Percentiles rank a stretch among this genome's conserved stretches.
Conservation (phyloP, 2,329 filamentous ascomycete genomes). For the Teratosphaeria epicoccoides region DNA sequence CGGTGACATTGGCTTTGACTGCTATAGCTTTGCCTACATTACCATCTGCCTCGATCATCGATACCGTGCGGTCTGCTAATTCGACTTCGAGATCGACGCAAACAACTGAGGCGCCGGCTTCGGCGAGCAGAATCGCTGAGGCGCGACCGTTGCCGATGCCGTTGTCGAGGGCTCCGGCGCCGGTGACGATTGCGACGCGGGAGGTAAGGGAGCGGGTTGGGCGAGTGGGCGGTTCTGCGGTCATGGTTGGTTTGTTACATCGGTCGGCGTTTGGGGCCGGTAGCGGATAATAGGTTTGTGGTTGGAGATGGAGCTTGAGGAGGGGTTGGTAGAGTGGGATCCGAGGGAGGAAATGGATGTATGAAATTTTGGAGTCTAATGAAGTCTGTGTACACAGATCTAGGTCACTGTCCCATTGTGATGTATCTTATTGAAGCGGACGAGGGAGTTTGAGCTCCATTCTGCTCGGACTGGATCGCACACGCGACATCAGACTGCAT, state of each 20-base stretch:
- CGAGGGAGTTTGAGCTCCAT: too few relatives aligned
- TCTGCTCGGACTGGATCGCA: too few relatives aligned
- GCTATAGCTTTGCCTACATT: constrained; percentile 33
- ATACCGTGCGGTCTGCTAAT: constrained; percentile 43
- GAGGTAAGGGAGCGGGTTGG: constrained; percentile 32
- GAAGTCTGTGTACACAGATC: neutral
- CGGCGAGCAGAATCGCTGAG: constrained; percentile 48
- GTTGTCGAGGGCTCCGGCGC: constrained; percentile 46
- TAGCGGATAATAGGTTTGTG: neutral
- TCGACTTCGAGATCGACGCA: constrained; percentile 45
- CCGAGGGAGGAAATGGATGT: neutral
- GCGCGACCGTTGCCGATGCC: constrained; percentile 52
- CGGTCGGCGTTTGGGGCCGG: neutral
- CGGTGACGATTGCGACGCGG: constrained; percentile 47
- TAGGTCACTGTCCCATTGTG: neutral
- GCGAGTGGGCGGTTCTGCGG: constrained; percentile 13
- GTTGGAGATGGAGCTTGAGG: neutral
- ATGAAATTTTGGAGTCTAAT: too few relatives aligned
- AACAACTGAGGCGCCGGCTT: constrained; percentile 48
- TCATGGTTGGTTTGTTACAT: constrained; percentile 13
- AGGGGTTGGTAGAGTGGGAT: neutral
- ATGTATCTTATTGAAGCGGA: too few relatives aligned
- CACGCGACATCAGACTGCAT: too few relatives aligned
- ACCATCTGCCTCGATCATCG: constrained; percentile 38
- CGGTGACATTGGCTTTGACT: constrained; percentile 45